Percentiles rank a stretch among this genome's conserved stretches.
phyloP scores from a whole-genome alignment of 345 rosid species.

The Rhizophora apiculata region DNA sequence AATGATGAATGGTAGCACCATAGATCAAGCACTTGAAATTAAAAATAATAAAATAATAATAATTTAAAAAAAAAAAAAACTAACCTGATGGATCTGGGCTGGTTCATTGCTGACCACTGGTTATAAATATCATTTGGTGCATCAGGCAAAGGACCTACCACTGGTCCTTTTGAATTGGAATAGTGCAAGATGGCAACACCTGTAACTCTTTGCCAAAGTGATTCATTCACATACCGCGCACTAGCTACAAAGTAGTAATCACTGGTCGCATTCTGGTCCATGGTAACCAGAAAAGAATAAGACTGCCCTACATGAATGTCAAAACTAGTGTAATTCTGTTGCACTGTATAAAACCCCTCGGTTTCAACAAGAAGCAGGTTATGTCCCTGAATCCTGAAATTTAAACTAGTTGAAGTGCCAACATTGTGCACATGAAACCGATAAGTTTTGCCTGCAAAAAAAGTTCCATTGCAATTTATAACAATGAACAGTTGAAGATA shows the following conservation, averaged over 20 bases:
- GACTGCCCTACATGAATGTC: constrained; percentile 95
- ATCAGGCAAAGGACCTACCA: constrained; percentile 71
- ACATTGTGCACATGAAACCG: constrained; percentile 83
- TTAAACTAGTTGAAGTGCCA: constrained; percentile 86
- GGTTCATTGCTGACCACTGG: constrained; percentile 79
- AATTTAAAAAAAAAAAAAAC: not conserved
- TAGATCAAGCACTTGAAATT: not conserved
- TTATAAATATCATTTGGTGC: constrained; percentile 62
- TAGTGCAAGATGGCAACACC: constrained; percentile 94
- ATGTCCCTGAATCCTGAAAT: constrained; percentile 93
- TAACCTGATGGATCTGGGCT: constrained; percentile 81
- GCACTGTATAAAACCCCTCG: constrained; percentile 68
- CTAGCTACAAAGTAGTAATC: constrained; percentile 95
- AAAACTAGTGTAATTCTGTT: constrained; percentile 68
- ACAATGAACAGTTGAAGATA: constrained; percentile 4
- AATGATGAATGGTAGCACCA: not conserved
- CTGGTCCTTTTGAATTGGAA: constrained; percentile 84
- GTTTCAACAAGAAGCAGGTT: constrained; percentile 79
- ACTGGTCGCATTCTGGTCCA: constrained; percentile 78
- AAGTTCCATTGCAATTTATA: constrained; percentile 7
- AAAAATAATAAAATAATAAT: not conserved
- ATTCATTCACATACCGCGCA: constrained; percentile 86
- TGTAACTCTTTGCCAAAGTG: constrained; percentile 85
- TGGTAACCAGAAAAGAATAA: constrained; percentile 79
- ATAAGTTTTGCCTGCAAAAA: constrained; percentile 76